Conservation (phyloP, 371 early-diverging fungal species). For the Apophysomyces variabilis region DNA sequence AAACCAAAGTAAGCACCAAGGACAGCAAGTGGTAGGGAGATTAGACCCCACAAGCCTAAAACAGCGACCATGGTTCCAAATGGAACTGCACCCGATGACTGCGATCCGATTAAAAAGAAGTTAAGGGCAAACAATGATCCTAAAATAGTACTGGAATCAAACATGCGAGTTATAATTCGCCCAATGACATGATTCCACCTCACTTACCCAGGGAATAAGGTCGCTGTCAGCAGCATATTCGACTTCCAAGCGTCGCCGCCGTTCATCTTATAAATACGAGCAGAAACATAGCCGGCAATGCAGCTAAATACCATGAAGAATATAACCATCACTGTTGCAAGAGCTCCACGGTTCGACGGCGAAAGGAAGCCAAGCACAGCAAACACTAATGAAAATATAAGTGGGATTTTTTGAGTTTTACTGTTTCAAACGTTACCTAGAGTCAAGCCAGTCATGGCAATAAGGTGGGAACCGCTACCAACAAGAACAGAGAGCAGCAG, state of each 20-base stretch:
- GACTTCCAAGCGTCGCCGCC: conserved; percentile 84
- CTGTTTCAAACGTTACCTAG: conserved; percentile 31
- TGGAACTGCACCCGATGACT: conserved; percentile 92
- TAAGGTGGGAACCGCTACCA: conserved; percentile 88
- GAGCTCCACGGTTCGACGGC: conserved; percentile 90
- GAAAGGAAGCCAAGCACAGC: conserved; percentile 94
- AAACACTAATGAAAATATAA: conserved; percentile 56
- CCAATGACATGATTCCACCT: neutral
- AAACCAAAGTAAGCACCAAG: conserved; percentile 93
- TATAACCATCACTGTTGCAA: conserved; percentile 85
- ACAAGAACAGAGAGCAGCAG: conserved; percentile 82
- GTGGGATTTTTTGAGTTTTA: no score
- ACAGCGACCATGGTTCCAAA: conserved; percentile 89
- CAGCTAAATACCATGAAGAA: conserved; percentile 85
- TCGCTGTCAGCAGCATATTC: conserved; percentile 81
- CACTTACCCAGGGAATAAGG: conserved; percentile 77
- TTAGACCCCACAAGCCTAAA: conserved; percentile 84
- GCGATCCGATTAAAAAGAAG: conserved; percentile 81
- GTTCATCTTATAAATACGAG: conserved; percentile 90
- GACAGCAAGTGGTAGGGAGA: conserved; percentile 85
- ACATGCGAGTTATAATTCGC: neutral
- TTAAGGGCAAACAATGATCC: conserved; percentile 76
- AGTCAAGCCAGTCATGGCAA: conserved; percentile 79
- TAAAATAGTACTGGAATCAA: conserved; percentile 54
- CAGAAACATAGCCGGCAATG: conserved; percentile 84